Conservation (phyloP, 352 stramenopile genomes). For the Phytophthora citrophthora region DNA sequence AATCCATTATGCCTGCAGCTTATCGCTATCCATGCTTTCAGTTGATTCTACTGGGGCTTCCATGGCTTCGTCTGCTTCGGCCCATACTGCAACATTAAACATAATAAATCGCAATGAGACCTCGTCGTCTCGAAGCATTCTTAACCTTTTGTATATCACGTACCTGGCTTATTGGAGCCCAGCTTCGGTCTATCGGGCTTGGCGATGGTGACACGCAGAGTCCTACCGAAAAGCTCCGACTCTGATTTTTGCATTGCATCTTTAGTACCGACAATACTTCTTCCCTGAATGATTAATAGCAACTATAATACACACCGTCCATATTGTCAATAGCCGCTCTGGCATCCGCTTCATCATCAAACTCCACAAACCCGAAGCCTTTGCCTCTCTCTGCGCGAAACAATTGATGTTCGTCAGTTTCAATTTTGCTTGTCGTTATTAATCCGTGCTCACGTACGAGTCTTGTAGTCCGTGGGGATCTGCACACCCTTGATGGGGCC, state of each 20-base stretch:
- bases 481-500: slow-evolving; percentile 82
- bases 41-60: slow-evolving; percentile 16
- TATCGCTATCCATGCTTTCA: slow-evolving; percentile 2
- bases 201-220: slow-evolving; percentile 92
- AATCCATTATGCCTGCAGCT: slow-evolving; percentile 6
- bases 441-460: slow-evolving; percentile 51
- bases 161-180: slow-evolving; percentile 79
- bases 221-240: slow-evolving; percentile 92
- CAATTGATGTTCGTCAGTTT: slow-evolving; percentile 5
- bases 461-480: slow-evolving; percentile 73
- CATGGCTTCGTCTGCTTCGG: slow-evolving; percentile 48
- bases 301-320: slow-evolving; percentile 68
- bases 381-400: slow-evolving; percentile 71
- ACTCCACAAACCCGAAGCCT: slow-evolving; percentile 96
- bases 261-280: slow-evolving; percentile 3
- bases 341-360: slow-evolving; percentile 89
- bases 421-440: not conserved
- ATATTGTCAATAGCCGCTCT: slow-evolving; percentile 96
- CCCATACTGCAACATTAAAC: slow-evolving; percentile 57
- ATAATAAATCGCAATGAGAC: slow-evolving; percentile 1
- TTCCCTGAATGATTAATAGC: not conserved
- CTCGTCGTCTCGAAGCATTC: not conserved
- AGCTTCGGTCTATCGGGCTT: slow-evolving; percentile 85
- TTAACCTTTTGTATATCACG: slow-evolving; percentile 8
- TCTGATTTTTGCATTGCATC: slow-evolving; percentile 46